Evolutionary conservation across 306 rosid species (phyloP).

Genomic region (Styphnolobium japonicum): DNA sequence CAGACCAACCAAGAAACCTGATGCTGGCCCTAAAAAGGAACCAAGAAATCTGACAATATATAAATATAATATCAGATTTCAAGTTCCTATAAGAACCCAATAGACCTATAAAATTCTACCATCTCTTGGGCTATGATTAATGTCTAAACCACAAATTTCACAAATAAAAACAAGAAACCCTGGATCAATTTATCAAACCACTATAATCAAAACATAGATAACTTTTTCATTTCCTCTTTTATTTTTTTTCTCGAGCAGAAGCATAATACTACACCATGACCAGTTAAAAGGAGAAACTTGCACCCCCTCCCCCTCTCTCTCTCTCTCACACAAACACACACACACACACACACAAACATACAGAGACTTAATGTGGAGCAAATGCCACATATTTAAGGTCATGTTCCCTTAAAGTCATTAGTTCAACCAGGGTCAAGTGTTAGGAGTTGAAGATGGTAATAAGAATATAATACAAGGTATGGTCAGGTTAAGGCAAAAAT

Average conservation of each 20-base stretch:
- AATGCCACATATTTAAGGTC: background rate
- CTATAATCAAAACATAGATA: background rate
- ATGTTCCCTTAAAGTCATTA: background rate
- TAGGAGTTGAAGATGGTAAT: background rate
- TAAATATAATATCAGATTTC: slow-evolving; percentile 2
- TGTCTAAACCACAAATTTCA: background rate
- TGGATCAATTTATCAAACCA: background rate
- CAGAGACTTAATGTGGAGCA: background rate
- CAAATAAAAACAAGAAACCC: background rate
- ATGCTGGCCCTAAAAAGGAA: background rate
- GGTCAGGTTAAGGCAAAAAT: background rate
- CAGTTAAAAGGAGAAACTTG: slow-evolving; percentile 3
- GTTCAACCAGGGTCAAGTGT: background rate
- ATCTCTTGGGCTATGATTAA: background rate
- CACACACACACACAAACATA: background rate
- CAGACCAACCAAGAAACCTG: background rate
- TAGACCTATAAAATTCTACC: background rate
- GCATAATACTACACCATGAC: background rate
- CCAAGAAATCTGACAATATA: background rate
- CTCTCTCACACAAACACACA: background rate
- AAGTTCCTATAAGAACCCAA: background rate
- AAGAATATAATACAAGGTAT: background rate
- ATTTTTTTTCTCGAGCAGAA: background rate
- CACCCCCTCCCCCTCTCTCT: background rate
- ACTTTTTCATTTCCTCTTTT: background rate